Percentiles rank a stretch among this genome's conserved stretches.
phyloP scores from a whole-genome alignment of 2,329 filamentous ascomycete genomes.

The Aureobasidium sp. region DNA sequence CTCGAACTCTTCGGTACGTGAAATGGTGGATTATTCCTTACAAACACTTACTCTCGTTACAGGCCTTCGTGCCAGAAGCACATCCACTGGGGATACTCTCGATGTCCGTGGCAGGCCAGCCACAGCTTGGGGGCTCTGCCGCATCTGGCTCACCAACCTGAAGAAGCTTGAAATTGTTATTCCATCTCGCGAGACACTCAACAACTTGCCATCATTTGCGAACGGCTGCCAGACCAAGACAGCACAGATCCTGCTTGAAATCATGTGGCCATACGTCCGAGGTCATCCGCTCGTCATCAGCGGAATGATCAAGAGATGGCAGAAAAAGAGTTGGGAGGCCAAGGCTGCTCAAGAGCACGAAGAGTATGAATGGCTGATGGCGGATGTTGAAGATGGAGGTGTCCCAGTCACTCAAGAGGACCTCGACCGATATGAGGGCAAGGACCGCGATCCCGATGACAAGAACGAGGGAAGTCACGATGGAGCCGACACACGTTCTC shows the following conservation, averaged over 20 bases:
- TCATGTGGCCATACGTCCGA: conserved; percentile 22
- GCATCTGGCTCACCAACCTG: conserved; percentile 18
- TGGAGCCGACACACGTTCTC: background rate
- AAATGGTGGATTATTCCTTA: too few relatives aligned
- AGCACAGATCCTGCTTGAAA: conserved; percentile 22
- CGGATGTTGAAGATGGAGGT: background rate
- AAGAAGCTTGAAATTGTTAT: conserved; percentile 20
- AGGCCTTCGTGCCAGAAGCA: conserved; percentile 3
- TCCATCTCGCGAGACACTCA: conserved; percentile 6
- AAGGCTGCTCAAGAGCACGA: background rate
- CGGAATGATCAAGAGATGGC: conserved; percentile 23
- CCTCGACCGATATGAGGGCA: background rate
- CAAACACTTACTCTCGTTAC: too few relatives aligned
- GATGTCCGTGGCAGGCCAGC: background rate
- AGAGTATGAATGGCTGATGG: background rate
- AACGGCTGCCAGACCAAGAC: conserved; percentile 23
- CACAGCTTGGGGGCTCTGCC: conserved; percentile 6
- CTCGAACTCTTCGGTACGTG: conserved; percentile 25
- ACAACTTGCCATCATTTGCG: background rate
- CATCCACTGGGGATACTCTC: background rate
- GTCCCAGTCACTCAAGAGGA: background rate
- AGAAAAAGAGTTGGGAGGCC: conserved; percentile 22
- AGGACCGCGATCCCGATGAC: background rate
- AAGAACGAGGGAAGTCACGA: background rate
- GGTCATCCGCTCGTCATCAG: conserved; percentile 23